These are phyloP conservation scores for Fusarium hostae DNA, from an alignment of 2,329 filamentous ascomycete species.

Conservation along the genomic window DNA sequence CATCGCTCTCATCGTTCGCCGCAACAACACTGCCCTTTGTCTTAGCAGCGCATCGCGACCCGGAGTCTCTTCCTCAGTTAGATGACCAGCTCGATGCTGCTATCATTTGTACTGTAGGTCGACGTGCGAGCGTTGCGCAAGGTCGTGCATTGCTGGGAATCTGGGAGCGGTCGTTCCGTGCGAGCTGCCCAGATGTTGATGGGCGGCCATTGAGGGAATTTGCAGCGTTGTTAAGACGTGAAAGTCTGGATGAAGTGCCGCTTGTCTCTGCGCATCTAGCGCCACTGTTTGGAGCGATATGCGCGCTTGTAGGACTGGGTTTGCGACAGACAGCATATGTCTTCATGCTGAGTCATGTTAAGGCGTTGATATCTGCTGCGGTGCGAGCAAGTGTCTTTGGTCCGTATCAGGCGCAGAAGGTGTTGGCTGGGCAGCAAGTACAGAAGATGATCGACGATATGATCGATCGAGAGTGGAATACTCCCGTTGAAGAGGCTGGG, in stretches of 20 bases:
- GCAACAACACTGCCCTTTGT: slow-evolving; percentile 80
- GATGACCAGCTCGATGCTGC: slow-evolving; percentile 83
- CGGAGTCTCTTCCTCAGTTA: slow-evolving; percentile 62
- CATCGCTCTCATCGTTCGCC: slow-evolving; percentile 77
- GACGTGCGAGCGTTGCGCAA: slow-evolving; percentile 79
- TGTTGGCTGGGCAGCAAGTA: slow-evolving; percentile 71
- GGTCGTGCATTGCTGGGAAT: slow-evolving; percentile 78
- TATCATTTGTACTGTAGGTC: slow-evolving; percentile 81
- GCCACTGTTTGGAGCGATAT: slow-evolving; percentile 76
- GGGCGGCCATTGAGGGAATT: slow-evolving; percentile 51
- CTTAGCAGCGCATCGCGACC: slow-evolving; percentile 71
- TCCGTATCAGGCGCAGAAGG: slow-evolving; percentile 80
- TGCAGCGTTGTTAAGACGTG: slow-evolving; percentile 48
- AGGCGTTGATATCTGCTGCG: slow-evolving; percentile 79
- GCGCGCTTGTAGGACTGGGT: slow-evolving; percentile 68
- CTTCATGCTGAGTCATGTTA: slow-evolving; percentile 80
- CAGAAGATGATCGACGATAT: slow-evolving; percentile 67
- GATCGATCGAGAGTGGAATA: slow-evolving; percentile 70
- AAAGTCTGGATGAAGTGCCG: slow-evolving; percentile 50
- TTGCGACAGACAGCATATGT: slow-evolving; percentile 75
- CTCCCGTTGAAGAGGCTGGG: slow-evolving; percentile 72
- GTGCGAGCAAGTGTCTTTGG: slow-evolving; percentile 82
- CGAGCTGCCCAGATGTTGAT: slow-evolving; percentile 48
- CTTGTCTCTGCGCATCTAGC: slow-evolving; percentile 72
- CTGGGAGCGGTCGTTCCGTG: slow-evolving; percentile 77